phyloP scores from a whole-genome alignment of 129 eudicot genomes.

The Logfia minima region DNA sequence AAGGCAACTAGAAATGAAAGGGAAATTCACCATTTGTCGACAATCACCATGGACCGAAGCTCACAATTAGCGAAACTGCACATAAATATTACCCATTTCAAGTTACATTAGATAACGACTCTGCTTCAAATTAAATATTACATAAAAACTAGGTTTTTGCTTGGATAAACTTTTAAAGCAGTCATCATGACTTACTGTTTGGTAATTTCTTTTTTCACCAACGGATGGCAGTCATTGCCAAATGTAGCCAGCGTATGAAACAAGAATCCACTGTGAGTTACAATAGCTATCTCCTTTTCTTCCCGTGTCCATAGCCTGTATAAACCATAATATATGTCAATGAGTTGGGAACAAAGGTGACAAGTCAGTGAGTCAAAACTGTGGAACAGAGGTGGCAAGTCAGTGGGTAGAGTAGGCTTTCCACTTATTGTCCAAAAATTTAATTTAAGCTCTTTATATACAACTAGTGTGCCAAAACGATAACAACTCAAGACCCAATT shows the following conservation, averaged over 20 bases:
- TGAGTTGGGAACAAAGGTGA: neutral
- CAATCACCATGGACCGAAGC: slow-evolving; percentile 95
- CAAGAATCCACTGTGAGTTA: slow-evolving; percentile 96
- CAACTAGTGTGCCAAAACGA: neutral
- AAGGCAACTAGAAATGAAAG: neutral
- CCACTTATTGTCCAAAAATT: neutral
- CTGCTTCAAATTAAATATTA: neutral
- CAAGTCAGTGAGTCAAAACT: neutral
- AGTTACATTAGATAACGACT: neutral
- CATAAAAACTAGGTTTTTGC: neutral
- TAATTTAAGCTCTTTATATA: neutral
- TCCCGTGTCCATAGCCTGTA: slow-evolving; percentile 78
- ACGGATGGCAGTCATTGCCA: slow-evolving; percentile 68
- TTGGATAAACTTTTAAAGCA: slow-evolving; percentile 2
- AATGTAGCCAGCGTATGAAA: slow-evolving; percentile 68
- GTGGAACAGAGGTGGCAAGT: neutral
- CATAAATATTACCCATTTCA: slow-evolving; percentile 2
- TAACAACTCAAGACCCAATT: neutral
- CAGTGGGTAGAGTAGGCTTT: neutral
- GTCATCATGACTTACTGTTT: slow-evolving; percentile 59
- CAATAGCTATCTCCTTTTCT: slow-evolving; percentile 93
- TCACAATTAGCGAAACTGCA: slow-evolving; percentile 91
- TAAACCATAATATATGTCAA: neutral
- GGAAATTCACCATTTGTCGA: slow-evolving; percentile 59
- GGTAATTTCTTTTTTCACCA: slow-evolving; percentile 68